Evolutionary conservation across 106 monocot genomes (phyloP), one percentile per base, ranked within the genome.

Genomic region (Dendrobium catenatum): DNA sequence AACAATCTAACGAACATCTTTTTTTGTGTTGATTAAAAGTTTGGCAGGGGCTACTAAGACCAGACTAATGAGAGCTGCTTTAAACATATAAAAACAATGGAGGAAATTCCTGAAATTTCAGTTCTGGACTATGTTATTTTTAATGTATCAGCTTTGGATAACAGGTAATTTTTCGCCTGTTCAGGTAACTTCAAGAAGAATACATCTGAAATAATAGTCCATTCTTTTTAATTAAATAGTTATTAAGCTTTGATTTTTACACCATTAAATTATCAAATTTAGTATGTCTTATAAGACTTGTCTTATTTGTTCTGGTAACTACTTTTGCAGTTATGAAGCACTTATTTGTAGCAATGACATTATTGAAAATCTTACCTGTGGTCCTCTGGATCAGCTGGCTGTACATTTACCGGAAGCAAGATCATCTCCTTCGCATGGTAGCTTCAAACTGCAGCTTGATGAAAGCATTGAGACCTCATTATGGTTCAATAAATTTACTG

Each of bases 401-500:
- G 70, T 67, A 46, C 80, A 84, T 87, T 85, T 97, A 78, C 86
- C 86, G 75, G 85, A 88, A 83, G 87, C 86, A 68, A 90, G 82
- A 55, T 55, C 43, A n/a, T 73, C 55, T 75, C 73, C 76, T 42
- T 73, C 81, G 42, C 77, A 17, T 85, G 79, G 79, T 37, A 84
- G 80, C 79, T 97, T 94, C 82, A 90, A 84, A 73, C 85, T 97
- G 40, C 82, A 86, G 58, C 33, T 86, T 27, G 27, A 58, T 75
- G 89, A 85, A 75, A 70, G 33, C 22, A 47, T 58, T 27, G 80
- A 81, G 29, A 85, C 72, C 17, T 85, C 87, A 47, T 47, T 10
- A 61, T 94, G 96, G 96, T 97, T 97, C 88, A 94, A 88, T 31
- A 97, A 94, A 82, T 82, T 78, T 61, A 97, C 89, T 72, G 37